Conservation (phyloP, 1,284 basidiomycete species). For the Stereum hirsutum region DNA sequence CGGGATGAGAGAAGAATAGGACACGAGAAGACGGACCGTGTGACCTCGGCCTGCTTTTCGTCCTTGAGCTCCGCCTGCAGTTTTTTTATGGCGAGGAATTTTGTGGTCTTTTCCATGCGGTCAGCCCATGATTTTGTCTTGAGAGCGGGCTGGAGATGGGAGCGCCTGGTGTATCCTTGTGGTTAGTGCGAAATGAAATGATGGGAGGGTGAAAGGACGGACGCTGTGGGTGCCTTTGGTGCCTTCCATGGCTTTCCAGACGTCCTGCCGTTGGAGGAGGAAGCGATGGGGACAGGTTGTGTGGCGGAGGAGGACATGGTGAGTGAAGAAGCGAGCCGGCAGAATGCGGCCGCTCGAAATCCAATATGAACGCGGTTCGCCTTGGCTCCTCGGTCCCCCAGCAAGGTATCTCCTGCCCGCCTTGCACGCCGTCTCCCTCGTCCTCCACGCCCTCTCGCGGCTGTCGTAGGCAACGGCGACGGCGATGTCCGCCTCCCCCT, state of each 20-base stretch:
- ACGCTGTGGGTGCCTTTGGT: conserved; percentile 56
- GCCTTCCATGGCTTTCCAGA: conserved; percentile 67
- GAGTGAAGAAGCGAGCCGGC: neutral
- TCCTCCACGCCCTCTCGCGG: conserved; percentile 5
- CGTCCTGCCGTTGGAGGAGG: conserved; percentile 48
- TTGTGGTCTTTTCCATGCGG: conserved; percentile 59
- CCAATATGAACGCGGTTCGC: neutral
- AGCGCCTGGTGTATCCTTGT: conserved; percentile 36
- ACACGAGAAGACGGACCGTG: conserved; percentile 32
- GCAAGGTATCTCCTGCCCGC: neutral
- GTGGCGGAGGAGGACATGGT: conserved; percentile 5
- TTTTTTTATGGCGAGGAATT: conserved; percentile 60
- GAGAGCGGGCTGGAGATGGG: conserved; percentile 54
- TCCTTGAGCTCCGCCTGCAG: conserved; percentile 64
- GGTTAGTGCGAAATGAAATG: conserved; percentile 4
- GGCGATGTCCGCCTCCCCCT: conserved; percentile 10
- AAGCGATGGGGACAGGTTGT: conserved; percentile 28
- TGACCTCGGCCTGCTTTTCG: conserved; percentile 61
- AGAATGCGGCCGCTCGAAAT: neutral
- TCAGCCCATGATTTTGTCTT: conserved; percentile 60
- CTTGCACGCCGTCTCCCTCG: neutral
- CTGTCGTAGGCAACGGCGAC: conserved; percentile 6
- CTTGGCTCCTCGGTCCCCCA: neutral
- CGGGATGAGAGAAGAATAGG: conserved; percentile 3
- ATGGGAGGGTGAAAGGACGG: conserved; percentile 14